Base-by-base conservation (phyloP, 2,329 filamentous ascomycete genomes). In the Dothistroma pini region DNA sequence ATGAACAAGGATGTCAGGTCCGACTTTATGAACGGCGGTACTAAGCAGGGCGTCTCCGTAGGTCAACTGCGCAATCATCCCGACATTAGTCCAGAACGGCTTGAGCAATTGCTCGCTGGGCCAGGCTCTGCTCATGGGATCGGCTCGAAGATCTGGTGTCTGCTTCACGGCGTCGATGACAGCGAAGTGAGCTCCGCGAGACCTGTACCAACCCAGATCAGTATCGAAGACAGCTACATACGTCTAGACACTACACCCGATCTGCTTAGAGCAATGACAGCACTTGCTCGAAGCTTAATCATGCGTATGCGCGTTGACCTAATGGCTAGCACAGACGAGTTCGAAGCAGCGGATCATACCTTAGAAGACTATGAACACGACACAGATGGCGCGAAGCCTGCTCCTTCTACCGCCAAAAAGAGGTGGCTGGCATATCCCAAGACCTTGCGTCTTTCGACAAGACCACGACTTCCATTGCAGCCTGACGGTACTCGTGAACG, bases 211-310 rank as follows among this genome's bases (percentile, higher is more conserved):
- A 86, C 86, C 1, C 93, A 97, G 75, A 96, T 97, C 72, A 95
- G 91, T 74, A 95, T 97, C 65, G 93, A 97, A 72, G 93, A 97
- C 75, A 95, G 91, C 16, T 97, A 96, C 73, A 83, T 85, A 25
- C 85, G 86, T 0, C 79, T 96, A 1, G 84, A 89, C 66, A 86
- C 81, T 0, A 72, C 88, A 56, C 75, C 84, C 0, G 82, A 87
- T 61, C 85, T 96, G 32, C 77, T 79, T 48, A 84, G 84, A 64
- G 88, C 96, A 75, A 79, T 97, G 47, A 75, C 79, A n/a, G 81
- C 84, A 62, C 78, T 97, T 1, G 82, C 89, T 0, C 80, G 78
- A 12, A 91, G 89, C 66, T 79, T 97, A 10, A 75, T 97, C 12
- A 84, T 84, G 34, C 84, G 93, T 34, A 93, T 97, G 89, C 86